These are phyloP conservation scores for Medicago ruthenica DNA, from an alignment of 306 rosid genomes.

Conservation along the genomic window DNA sequence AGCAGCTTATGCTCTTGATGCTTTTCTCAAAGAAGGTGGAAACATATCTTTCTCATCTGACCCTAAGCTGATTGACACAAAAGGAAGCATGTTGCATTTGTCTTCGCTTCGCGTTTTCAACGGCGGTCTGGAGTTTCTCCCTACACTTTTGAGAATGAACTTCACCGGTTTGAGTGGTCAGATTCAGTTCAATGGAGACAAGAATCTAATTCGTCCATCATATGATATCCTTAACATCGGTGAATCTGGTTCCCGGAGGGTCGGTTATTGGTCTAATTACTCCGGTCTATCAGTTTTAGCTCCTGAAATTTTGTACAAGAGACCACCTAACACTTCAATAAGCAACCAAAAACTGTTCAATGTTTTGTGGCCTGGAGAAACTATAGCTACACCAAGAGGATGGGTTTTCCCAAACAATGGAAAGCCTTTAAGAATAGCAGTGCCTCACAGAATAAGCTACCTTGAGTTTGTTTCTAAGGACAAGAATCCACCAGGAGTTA, in stretches of 20 bases:
- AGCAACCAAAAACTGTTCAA: conserved; percentile 58
- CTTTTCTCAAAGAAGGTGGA: conserved; percentile 69
- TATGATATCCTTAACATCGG: conserved; percentile 85
- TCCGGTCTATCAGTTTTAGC: conserved; percentile 67
- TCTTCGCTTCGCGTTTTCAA: conserved; percentile 69
- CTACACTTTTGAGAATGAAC: conserved; percentile 64
- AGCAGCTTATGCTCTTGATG: conserved; percentile 80
- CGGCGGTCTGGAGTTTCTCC: conserved; percentile 63
- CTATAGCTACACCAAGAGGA: conserved; percentile 61
- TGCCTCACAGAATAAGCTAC: conserved; percentile 79
- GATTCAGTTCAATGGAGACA: conserved; percentile 69
- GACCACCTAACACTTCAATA: conserved; percentile 54
- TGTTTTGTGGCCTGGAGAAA: conserved; percentile 95
- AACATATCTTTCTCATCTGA: conserved; percentile 73
- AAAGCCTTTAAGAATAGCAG: conserved; percentile 76
- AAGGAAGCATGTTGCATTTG: conserved; percentile 62
- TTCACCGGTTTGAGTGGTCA: conserved; percentile 80
- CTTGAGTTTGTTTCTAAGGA: conserved; percentile 66
- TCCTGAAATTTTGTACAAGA: conserved; percentile 71
- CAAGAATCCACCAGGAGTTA: conserved; percentile 76
- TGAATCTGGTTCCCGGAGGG: conserved; percentile 61
- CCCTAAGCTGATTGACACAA: conserved; percentile 60
- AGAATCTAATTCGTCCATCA: conserved; percentile 68
- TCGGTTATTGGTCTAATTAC: conserved; percentile 92
- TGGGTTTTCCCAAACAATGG: conserved; percentile 99